A percentile compares a stretch with the other conserved stretches of the same genome.
These are phyloP conservation scores for Xanthoconium purpureum DNA, from an alignment of 768 basidiomycete species.

Conservation along the genomic window DNA sequence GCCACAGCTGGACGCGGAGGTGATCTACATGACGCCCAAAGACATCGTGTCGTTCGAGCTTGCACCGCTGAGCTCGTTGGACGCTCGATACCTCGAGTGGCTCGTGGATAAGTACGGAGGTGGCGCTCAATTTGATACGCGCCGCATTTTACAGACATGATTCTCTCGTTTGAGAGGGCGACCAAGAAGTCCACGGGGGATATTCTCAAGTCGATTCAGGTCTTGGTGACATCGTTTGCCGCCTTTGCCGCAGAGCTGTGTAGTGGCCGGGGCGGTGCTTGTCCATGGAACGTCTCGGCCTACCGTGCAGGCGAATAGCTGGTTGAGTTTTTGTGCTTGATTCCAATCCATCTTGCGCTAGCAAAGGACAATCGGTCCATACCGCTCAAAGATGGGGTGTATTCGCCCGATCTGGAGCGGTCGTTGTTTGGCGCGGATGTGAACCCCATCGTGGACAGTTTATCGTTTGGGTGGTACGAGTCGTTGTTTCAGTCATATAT, in stretches of 20 bases:
- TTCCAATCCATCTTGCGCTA: constrained; percentile 61
- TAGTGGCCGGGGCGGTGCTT: not conserved
- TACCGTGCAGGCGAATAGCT: constrained; percentile 58
- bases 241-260: constrained; percentile 21
- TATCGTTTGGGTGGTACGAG: constrained; percentile 65
- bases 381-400: constrained; percentile 56
- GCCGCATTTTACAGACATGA: constrained; percentile 44
- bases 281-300: constrained; percentile 32
- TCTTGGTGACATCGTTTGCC: constrained; percentile 31
- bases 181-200: constrained; percentile 52
- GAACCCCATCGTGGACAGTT: constrained; percentile 48
- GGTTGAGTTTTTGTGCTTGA: constrained; percentile 56
- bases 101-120: constrained; percentile 63
- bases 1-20: constrained; percentile 15
- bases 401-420: constrained; percentile 36
- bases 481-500: constrained; percentile 60
- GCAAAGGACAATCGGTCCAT: constrained; percentile 58
- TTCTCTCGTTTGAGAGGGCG: constrained; percentile 43
- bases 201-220: constrained; percentile 36
- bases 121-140: constrained; percentile 26
- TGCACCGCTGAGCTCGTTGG: constrained; percentile 66
- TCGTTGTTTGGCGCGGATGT: constrained; percentile 58
- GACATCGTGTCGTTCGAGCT: constrained; percentile 70
- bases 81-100: constrained; percentile 79
- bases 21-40: constrained; percentile 52